Evolutionary conservation across 1,284 basidiomycete species (phyloP).

Genomic region (Cystobasidiaceae sp.): DNA sequence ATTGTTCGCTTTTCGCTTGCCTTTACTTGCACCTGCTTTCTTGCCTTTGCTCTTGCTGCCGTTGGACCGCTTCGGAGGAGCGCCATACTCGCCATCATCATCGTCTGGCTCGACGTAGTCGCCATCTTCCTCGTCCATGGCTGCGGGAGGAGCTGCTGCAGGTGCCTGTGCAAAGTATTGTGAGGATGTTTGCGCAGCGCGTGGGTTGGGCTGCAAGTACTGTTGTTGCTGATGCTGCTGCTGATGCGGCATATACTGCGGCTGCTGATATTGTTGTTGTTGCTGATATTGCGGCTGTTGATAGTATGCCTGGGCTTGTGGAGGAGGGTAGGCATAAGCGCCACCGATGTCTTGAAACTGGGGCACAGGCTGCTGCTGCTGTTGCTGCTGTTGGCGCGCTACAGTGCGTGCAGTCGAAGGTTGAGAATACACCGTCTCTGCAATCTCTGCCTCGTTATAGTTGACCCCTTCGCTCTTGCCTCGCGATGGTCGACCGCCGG

Average conservation of each 20-base stretch:
- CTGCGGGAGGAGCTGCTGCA: neutral
- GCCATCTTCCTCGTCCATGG: neutral
- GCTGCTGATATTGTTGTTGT: neutral
- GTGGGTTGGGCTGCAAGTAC: neutral
- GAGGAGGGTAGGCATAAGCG: neutral
- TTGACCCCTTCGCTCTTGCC: neutral
- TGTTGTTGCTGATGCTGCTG: neutral
- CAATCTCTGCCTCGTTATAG: neutral
- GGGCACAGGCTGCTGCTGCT: no score
- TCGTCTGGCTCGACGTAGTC: constrained; percentile 2
- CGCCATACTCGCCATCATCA: constrained; percentile 4
- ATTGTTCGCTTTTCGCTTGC: neutral
- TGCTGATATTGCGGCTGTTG: neutral
- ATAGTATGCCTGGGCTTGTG: neutral
- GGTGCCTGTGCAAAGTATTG: no score
- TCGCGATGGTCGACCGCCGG: neutral
- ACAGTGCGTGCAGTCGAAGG: no score
- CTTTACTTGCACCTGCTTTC: neutral
- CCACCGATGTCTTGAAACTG: no score
- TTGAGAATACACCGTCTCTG: no score
- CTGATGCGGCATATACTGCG: neutral
- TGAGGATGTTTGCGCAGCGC: no score
- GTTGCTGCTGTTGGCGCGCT: no score
- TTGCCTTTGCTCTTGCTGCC: neutral
- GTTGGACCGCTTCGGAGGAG: neutral